These are phyloP conservation scores for Claviceps digitariae DNA, from an alignment of 2,329 filamentous ascomycete genomes.

Conservation along the genomic window DNA sequence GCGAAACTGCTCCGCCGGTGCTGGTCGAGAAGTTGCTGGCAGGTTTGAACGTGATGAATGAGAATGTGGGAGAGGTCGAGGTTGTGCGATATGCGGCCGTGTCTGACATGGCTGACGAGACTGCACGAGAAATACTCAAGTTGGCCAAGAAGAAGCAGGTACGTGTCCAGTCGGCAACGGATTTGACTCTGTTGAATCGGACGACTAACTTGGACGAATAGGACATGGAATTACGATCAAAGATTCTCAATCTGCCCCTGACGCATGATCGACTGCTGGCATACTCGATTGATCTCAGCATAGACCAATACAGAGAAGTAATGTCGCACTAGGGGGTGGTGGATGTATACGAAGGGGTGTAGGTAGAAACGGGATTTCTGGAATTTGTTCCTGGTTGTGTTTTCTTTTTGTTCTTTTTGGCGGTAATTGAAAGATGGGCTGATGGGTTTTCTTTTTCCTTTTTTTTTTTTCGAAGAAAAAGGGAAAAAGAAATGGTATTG, in stretches of 20 bases:
- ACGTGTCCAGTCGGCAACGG: conserved; percentile 14
- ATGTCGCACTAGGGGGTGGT: conserved; percentile 32
- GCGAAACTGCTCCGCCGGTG: conserved; percentile 26
- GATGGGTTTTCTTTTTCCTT: neutral
- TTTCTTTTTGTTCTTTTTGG: too few relatives aligned
- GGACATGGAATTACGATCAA: conserved; percentile 23
- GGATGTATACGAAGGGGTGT: neutral
- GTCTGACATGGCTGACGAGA: conserved; percentile 65
- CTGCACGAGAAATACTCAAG: conserved; percentile 52
- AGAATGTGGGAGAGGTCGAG: conserved; percentile 27
- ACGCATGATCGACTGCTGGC: conserved; percentile 60
- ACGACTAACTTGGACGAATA: conserved; percentile 8
- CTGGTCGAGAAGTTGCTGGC: conserved; percentile 43
- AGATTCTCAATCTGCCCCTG: conserved; percentile 47
- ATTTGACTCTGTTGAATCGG: neutral
- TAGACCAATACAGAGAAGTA: conserved; percentile 53
- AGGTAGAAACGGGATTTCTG: too few relatives aligned
- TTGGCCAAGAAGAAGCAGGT: conserved; percentile 43
- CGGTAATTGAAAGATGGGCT: too few relatives aligned
- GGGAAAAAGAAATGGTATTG: too few relatives aligned
- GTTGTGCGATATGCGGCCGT: conserved; percentile 54
- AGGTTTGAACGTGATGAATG: conserved; percentile 42
- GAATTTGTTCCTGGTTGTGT: too few relatives aligned
- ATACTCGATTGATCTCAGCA: conserved; percentile 57
- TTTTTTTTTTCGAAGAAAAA: neutral